Base-by-base conservation (phyloP, 2,329 filamentous ascomycete species). In the Aspergillus transmontanensis region DNA sequence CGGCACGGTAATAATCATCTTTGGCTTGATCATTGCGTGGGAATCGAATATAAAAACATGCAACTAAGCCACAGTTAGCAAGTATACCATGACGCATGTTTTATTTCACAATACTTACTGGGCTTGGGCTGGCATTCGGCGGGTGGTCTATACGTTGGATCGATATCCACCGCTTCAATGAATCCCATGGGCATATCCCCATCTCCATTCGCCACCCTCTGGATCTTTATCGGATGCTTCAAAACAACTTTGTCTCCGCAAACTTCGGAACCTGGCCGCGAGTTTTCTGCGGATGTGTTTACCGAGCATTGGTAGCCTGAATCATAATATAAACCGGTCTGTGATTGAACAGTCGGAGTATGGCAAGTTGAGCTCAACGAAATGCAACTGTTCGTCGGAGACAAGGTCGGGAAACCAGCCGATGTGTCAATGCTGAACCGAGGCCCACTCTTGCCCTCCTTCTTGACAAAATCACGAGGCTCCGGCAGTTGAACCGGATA, bases 141-240 rank as follows among this genome's bases (percentile, higher is more conserved):
- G 0, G 94, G 94, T 51, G 95, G 90, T 62, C 90, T 87, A 75
- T 98, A 99, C 2, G 85, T 86, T 19, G 89, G 83, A 75, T 98
- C 95, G n/a, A 98, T 92, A 36, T 93, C 95, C 9, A 97, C 80
- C 1, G 93, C 93, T 75, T 97, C 93, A 66, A 98, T 95, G 89
- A 91, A 97, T 6, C 91, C 90, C 64, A 87, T 90, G 32, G 93
- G 81, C 28, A 86, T 58, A 28, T 67, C 65, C 16, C 62, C 59
- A 28, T 72, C 70, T 21, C 62, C 66, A 6, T 66, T 61, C 7
- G 64, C 46, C 14, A 73, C 56, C 46, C 71, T 74, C 53, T 73
- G 72, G 6, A 80, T 66, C 36, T 75, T 75, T 12, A 74, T 69
- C 4, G 76, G 73, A 12, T 72, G 69, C 34, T 66, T 75, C 16